Evolutionary conservation across 208 protist species (phyloP), one percentile per base, ranked within the genome.

Genomic region (Wallacemonas collosoma): DNA sequence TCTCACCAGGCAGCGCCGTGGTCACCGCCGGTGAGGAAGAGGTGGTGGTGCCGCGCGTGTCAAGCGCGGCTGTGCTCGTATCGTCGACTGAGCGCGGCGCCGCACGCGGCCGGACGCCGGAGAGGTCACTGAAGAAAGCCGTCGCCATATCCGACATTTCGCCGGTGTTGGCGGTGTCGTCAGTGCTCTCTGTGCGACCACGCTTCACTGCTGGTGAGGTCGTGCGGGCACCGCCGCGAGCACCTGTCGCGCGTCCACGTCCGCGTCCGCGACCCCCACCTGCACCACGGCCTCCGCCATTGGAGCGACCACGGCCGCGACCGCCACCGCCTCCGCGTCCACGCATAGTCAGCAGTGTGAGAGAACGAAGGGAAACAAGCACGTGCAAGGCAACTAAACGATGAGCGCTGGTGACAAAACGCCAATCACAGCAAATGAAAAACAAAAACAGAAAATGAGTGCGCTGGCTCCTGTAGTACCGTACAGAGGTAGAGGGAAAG

Each of bases 101-200:
- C 6, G 35, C 43, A 2, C 61, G 73, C 11, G 35, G 65, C 0
- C 73, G 83, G 17, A 36, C 57, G 7, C 90, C 88, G 7, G 86
- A 89, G 47, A 93, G 72, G 44, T 83, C 90, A 58, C 77, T 82
- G 54, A 93, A 93, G 69, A 93, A 93, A 0, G 58, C 67, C 6
- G 73, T 65, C 12, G 84, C 80, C 45, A 74, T 74, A 50, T 91
- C 86, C 15, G 81, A 35, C 72, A 93, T 73, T 35, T 65, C 60
- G 5, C 60, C 60, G 60, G 60, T 65, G 43, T 44, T 50, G 60
- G 38, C 60, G 11, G 60, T 9, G 41, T 44, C 41, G 9, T 53
- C 60, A 14, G 26, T 12, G 41, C 11, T 4, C 45, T 65, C 60
- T 38, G 50, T 4, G 38, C 60, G 38, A 4, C 41, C 60, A 2